These are phyloP conservation scores for Cordyceps sp. DNA, from an alignment of 2,329 filamentous ascomycete species.

Conservation along the genomic window DNA sequence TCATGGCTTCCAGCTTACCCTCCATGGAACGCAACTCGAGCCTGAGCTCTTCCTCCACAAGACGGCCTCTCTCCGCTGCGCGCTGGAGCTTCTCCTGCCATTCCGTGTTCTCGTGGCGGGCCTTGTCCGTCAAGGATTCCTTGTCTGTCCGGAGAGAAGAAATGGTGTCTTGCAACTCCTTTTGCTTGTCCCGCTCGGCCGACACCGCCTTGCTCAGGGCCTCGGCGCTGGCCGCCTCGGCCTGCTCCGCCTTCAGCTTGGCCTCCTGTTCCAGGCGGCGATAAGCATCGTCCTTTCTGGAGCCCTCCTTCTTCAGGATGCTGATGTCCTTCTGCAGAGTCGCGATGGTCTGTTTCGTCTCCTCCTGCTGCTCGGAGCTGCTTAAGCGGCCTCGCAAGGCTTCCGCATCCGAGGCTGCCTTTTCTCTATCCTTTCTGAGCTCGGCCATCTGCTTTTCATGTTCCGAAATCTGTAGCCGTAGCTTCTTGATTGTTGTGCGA, in stretches of 20 bases:
- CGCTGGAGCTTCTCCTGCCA: constrained; percentile 57
- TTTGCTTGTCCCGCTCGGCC: constrained; percentile 40
- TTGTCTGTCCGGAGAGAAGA: constrained; percentile 63
- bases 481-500: constrained; percentile 65
- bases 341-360: constrained; percentile 35
- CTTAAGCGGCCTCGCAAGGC: constrained; percentile 28
- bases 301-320: constrained; percentile 31
- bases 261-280: constrained; percentile 54
- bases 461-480: constrained; percentile 49
- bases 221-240: constrained; percentile 48
- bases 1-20: constrained; percentile 76
- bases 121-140: constrained; percentile 54
- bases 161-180: constrained; percentile 39
- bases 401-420: constrained; percentile 32
- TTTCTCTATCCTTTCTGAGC: constrained; percentile 41
- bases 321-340: constrained; percentile 23
- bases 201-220: constrained; percentile 51
- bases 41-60: constrained; percentile 61
- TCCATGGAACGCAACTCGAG: constrained; percentile 66
- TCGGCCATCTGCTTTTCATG: constrained; percentile 48
- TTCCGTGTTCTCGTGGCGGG: constrained; percentile 51
- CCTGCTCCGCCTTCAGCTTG: constrained; percentile 46
- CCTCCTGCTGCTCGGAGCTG: constrained; percentile 28
- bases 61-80: constrained; percentile 51
- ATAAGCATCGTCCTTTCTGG: constrained; percentile 45